Conservation (phyloP, 176 grass and related monocot genomes). For the Aegilops umbellulata region DNA sequence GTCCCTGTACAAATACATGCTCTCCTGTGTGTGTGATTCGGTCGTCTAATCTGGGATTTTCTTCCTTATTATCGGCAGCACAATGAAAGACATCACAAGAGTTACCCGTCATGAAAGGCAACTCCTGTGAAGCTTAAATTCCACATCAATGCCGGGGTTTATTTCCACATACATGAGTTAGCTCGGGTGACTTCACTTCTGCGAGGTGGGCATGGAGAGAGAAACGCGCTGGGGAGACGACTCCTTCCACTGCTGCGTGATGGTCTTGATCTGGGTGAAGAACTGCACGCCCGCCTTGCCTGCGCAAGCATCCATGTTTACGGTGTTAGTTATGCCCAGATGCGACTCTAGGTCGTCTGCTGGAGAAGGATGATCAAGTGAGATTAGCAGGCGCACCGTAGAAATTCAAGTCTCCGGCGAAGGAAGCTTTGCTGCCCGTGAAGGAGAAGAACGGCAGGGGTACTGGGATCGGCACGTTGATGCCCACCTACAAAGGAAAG, state of each 20-base stretch:
- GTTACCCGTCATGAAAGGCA: no score
- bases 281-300: conserved; percentile 96
- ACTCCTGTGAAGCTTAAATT: background rate
- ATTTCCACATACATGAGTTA: background rate
- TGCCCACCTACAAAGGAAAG: conserved; percentile 64
- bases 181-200: conserved; percentile 42
- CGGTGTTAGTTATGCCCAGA: background rate
- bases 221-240: conserved; percentile 55
- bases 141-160: background rate
- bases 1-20: no score
- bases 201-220: conserved; percentile 90
- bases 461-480: conserved; percentile 95
- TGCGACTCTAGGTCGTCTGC: background rate
- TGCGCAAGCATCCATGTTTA: conserved; percentile 28
- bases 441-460: conserved; percentile 97
- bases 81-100: no score
- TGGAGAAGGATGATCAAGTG: background rate
- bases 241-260: conserved; percentile 98
- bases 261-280: conserved; percentile 93
- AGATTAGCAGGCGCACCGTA: conserved; percentile 51
- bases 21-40: no score
- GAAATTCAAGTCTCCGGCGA: conserved; percentile 96
- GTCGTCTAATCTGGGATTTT: no score
- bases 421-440: conserved; percentile 85
- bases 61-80: no score